Percentiles rank a stretch among this genome's conserved stretches.
Conservation (phyloP, 257 asterid genomes). For the Nicotiana otophora region DNA sequence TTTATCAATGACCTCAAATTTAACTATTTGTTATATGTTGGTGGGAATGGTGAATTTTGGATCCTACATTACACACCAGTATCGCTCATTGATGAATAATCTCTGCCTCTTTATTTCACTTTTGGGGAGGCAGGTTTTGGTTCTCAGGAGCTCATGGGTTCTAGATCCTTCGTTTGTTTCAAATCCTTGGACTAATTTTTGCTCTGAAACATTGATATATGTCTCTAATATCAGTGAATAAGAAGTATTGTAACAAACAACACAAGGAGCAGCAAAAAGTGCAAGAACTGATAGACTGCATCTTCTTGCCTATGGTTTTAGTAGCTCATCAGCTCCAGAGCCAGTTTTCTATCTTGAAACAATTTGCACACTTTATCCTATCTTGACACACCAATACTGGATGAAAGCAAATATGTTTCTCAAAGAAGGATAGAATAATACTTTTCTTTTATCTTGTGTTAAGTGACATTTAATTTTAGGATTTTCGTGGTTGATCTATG, state of each 20-base stretch:
- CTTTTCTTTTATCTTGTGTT: background rate
- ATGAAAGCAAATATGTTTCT: background rate
- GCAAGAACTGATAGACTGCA: too few species aligned
- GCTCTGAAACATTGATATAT: background rate
- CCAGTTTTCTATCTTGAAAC: background rate
- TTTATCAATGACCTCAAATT: background rate
- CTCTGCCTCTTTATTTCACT: background rate
- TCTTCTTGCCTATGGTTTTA: too few species aligned
- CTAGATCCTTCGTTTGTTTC: background rate
- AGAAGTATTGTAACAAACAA: background rate
- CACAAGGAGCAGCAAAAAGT: background rate
- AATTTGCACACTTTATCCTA: background rate
- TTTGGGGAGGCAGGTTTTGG: background rate
- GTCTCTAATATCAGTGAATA: background rate
- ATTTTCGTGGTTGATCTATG: background rate
- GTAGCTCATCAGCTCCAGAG: background rate
- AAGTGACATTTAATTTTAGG: background rate
- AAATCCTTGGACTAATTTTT: background rate
- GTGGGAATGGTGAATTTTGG: background rate
- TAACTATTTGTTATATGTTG: background rate
- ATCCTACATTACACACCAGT: background rate
- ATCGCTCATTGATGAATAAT: background rate
- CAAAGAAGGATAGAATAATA: background rate
- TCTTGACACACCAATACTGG: background rate
- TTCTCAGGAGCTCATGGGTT: background rate